A percentile compares a stretch with the other conserved stretches of the same genome.
Evolutionary conservation across 1,284 basidiomycete genomes (phyloP).

Genomic region (Cystobasidium slooffiae): DNA sequence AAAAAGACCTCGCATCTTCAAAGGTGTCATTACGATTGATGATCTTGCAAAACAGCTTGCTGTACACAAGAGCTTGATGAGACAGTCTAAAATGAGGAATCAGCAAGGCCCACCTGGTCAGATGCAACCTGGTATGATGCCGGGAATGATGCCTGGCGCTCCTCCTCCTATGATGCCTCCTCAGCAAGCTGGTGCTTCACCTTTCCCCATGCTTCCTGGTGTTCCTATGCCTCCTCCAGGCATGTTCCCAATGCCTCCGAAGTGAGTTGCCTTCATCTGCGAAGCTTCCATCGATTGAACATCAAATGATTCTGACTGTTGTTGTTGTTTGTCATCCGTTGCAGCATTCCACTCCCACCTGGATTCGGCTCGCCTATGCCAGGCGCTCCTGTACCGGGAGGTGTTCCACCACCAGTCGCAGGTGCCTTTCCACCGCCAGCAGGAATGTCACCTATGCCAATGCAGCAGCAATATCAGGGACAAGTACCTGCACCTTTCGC

Average conservation of each 20-base stretch:
- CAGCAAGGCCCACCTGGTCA: conserved; percentile 39
- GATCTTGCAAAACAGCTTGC: conserved; percentile 82
- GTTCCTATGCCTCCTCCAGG: conserved; percentile 53
- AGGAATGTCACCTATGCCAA: conserved; percentile 49
- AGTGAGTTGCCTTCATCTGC: conserved; percentile 54
- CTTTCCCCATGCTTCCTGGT: conserved; percentile 50
- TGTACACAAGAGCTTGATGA: conserved; percentile 92
- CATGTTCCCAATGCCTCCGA: conserved; percentile 47
- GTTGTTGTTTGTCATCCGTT: conserved; percentile 42
- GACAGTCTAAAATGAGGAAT: conserved; percentile 62
- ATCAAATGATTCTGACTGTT: neutral
- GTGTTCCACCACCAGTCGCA: conserved; percentile 57
- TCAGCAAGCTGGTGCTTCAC: conserved; percentile 58
- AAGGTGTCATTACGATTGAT: conserved; percentile 75
- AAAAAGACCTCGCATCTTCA: conserved; percentile 83
- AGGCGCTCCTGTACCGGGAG: conserved; percentile 57
- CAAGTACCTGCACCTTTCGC: conserved; percentile 41
- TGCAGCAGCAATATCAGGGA: conserved; percentile 46
- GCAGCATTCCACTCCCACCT: conserved; percentile 45
- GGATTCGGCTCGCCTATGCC: conserved; percentile 46
- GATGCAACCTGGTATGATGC: conserved; percentile 60
- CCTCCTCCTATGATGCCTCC: conserved; percentile 59
- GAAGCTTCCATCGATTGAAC: conserved; percentile 58
- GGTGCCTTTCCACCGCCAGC: conserved; percentile 50
- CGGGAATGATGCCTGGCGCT: conserved; percentile 51